Conservation (phyloP, 805 yeast species). For the Candida sakaeoensis region DNA sequence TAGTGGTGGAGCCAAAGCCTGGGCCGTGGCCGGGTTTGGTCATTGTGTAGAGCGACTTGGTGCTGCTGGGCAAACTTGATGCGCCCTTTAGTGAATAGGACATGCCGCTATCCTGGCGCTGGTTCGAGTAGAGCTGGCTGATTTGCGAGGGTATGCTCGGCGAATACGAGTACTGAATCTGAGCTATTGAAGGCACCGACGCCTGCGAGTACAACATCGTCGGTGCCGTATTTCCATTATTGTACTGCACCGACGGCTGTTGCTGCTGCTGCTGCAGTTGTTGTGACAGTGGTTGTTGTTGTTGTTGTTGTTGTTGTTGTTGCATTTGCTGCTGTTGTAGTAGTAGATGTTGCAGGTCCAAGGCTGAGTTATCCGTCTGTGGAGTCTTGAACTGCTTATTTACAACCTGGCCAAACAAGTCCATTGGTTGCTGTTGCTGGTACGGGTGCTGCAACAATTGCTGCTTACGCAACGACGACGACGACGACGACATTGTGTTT, state of each 20-base stretch:
- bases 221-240: neutral
- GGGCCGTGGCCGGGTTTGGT: neutral
- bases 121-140: slow-evolving; percentile 6
- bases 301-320: slow-evolving; percentile 3
- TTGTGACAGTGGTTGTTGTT: neutral
- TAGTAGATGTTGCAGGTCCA: slow-evolving; percentile 4
- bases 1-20: too few species aligned
- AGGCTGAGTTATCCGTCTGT: neutral
- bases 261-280: neutral
- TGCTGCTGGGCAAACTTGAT: neutral
- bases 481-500: too few species aligned
- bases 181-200: slow-evolving; percentile 6
- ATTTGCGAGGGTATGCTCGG: neutral
- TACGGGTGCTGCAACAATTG: slow-evolving; percentile 5
- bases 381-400: slow-evolving; percentile 1
- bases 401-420: slow-evolving; percentile 1
- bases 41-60: neutral
- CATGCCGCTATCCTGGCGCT: slow-evolving; percentile 2
- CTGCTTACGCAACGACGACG: neutral
- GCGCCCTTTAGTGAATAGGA: neutral
- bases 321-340: neutral
- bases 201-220: slow-evolving; percentile 9
- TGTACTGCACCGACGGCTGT: neutral
- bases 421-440: slow-evolving; percentile 8
- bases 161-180: slow-evolving; percentile 8